A percentile compares a stretch with the other conserved stretches of the same genome.
phyloP scores from a whole-genome alignment of 1,139 yeast species.

The Sugiyamaella castrensis region DNA sequence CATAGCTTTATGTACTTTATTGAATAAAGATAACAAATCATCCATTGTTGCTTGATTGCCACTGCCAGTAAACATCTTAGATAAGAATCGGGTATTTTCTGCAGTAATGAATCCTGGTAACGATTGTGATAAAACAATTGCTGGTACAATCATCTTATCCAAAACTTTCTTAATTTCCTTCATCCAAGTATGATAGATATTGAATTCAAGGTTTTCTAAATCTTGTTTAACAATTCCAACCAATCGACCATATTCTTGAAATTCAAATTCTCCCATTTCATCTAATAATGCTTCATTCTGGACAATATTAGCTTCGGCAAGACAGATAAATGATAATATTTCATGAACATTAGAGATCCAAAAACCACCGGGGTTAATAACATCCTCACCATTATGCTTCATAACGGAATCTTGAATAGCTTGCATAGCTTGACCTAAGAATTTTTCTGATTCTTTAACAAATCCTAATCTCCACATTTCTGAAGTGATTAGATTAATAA shows the following conservation, averaged over 20 bases:
- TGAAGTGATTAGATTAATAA: slow-evolving; percentile 82
- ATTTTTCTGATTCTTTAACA: slow-evolving; percentile 87
- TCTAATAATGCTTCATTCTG: slow-evolving; percentile 75
- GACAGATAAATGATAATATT: slow-evolving; percentile 86
- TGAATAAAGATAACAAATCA: slow-evolving; percentile 85
- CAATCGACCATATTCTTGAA: slow-evolving; percentile 81
- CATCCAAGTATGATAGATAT: slow-evolving; percentile 97
- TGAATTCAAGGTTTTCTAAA: slow-evolving; percentile 87
- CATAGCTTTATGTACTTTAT: slow-evolving; percentile 91
- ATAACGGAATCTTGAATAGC: slow-evolving; percentile 66
- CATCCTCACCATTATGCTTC: slow-evolving; percentile 68
- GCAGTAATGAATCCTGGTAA: slow-evolving; percentile 95
- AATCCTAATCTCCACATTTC: slow-evolving; percentile 99
- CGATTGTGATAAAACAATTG: slow-evolving; percentile 90
- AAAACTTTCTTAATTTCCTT: slow-evolving; percentile 88
- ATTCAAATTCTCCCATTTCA: slow-evolving; percentile 89
- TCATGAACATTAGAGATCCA: slow-evolving; percentile 98
- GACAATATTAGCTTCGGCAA: slow-evolving; percentile 86
- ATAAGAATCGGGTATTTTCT: slow-evolving; percentile 78
- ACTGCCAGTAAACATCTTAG: slow-evolving; percentile 62
- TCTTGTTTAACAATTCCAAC: slow-evolving; percentile 93
- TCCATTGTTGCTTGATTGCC: slow-evolving; percentile 82
- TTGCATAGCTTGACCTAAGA: slow-evolving; percentile 84
- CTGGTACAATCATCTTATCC: slow-evolving; percentile 89
- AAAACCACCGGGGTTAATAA: slow-evolving; percentile 90